These are phyloP conservation scores for Murraya paniculata DNA, from an alignment of 345 rosid genomes.

Conservation along the genomic window DNA sequence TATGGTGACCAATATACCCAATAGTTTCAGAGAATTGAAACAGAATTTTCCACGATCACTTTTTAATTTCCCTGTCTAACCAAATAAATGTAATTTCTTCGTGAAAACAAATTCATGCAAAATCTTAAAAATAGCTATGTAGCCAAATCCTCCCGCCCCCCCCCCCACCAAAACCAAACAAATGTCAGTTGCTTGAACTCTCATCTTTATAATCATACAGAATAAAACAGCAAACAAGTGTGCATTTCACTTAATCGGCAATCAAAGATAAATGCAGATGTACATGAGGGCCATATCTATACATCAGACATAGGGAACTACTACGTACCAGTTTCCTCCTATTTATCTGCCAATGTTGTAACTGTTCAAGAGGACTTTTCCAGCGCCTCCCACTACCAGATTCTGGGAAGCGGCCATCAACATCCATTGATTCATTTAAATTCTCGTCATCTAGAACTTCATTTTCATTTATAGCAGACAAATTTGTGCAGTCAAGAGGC, in stretches of 20 bases:
- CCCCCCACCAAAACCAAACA: no score
- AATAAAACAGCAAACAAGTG: not conserved
- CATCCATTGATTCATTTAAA: constrained; percentile 62
- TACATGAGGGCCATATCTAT: not conserved
- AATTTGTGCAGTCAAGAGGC: constrained; percentile 80
- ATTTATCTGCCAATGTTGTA: constrained; percentile 89
- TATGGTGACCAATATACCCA: not conserved
- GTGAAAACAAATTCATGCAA: not conserved
- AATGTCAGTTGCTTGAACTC: not conserved
- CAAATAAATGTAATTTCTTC: constrained; percentile 9
- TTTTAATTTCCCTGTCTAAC: not conserved
- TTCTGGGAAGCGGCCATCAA: constrained; percentile 47
- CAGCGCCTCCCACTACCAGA: constrained; percentile 61
- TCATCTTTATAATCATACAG: not conserved
- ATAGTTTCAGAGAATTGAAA: not conserved
- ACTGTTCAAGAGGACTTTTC: constrained; percentile 80
- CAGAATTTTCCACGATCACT: not conserved
- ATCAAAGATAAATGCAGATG: not conserved
- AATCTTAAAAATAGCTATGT: not conserved
- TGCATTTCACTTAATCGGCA: not conserved
- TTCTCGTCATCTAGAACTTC: constrained; percentile 67
- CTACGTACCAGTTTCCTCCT: constrained; percentile 73
- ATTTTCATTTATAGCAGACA: constrained; percentile 68
- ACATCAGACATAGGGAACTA: constrained; percentile 3
- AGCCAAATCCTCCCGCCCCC: no score